Conservation (phyloP, 305 asterid species). For the Fraxinus floribunda region DNA sequence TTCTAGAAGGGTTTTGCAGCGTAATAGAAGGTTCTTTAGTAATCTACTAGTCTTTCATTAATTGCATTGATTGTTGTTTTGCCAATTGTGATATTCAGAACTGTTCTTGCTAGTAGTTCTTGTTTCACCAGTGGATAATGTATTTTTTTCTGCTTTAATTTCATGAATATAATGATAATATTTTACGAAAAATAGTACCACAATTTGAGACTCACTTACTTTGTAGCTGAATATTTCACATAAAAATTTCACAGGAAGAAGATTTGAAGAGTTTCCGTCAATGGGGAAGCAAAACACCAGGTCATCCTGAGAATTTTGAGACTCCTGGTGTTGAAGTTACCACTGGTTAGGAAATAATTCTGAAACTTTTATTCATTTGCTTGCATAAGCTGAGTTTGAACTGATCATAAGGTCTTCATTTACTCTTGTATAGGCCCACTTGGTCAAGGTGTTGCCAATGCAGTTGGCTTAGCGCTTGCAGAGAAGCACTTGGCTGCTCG, state of each 20-base stretch:
- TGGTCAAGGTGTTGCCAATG: conserved; percentile 98
- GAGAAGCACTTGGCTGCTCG: conserved; percentile 97
- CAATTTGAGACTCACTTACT: not conserved
- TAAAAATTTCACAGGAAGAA: conserved; percentile 59
- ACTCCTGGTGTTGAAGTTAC: conserved; percentile 99
- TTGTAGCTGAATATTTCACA: conserved; percentile 24
- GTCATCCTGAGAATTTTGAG: conserved; percentile 99
- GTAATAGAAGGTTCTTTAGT: not conserved
- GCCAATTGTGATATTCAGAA: not conserved
- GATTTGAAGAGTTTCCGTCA: conserved; percentile 92
- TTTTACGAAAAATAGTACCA: not conserved
- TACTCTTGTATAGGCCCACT: conserved; percentile 70
- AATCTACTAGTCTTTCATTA: not conserved
- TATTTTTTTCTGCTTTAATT: not conserved
- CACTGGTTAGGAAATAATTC: conserved; percentile 58
- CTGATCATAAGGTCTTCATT: conserved; percentile 21
- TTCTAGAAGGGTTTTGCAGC: not conserved
- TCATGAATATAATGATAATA: not conserved
- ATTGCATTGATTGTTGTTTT: not conserved
- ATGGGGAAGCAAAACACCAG: conserved; percentile 97
- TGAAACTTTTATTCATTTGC: conserved; percentile 11
- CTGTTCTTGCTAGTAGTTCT: not conserved
- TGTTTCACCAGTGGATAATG: not conserved
- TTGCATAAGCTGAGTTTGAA: not conserved
- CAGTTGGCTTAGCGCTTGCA: conserved; percentile 93